phyloP scores from a whole-genome alignment of 257 asterid species.

The Marsdenia floribunda region DNA sequence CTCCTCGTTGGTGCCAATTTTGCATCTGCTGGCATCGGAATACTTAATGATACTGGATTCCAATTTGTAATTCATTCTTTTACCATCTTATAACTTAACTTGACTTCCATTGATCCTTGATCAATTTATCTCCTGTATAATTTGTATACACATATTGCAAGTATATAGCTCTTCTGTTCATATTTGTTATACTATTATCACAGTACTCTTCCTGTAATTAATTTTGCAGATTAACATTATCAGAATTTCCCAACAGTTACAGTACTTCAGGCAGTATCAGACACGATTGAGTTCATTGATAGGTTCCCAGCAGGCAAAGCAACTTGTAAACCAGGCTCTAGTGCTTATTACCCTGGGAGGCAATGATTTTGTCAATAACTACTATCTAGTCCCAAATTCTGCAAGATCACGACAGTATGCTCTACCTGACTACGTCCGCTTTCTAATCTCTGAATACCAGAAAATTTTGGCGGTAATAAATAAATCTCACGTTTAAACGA shows the following conservation, averaged over 20 bases:
- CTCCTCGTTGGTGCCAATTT: conserved; percentile 70
- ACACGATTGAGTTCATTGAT: conserved; percentile 43
- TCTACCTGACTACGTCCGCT: conserved; percentile 53
- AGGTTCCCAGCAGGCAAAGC: conserved; percentile 38
- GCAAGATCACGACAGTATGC: conserved; percentile 61
- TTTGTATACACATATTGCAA: neutral
- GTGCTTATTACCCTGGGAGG: conserved; percentile 83
- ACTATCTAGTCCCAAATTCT: conserved; percentile 62
- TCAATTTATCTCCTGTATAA: neutral
- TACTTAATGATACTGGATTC: conserved; percentile 78
- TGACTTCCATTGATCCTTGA: neutral
- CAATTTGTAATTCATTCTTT: conserved; percentile 50
- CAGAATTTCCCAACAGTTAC: conserved; percentile 50
- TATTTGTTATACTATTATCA: no score
- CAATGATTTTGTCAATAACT: conserved; percentile 86
- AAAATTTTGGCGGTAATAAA: conserved; percentile 52
- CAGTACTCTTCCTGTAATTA: neutral
- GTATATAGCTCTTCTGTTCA: no score
- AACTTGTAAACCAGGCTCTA: conserved; percentile 52
- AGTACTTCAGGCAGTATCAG: conserved; percentile 59
- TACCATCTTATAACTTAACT: neutral
- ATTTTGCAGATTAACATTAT: conserved; percentile 61
- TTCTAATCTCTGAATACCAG: conserved; percentile 59
- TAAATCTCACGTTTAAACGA: neutral
- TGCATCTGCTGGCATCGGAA: conserved; percentile 84